Base-by-base conservation (phyloP, 495 filamentous ascomycete genomes). In the Pseudevernia furfuracea region DNA sequence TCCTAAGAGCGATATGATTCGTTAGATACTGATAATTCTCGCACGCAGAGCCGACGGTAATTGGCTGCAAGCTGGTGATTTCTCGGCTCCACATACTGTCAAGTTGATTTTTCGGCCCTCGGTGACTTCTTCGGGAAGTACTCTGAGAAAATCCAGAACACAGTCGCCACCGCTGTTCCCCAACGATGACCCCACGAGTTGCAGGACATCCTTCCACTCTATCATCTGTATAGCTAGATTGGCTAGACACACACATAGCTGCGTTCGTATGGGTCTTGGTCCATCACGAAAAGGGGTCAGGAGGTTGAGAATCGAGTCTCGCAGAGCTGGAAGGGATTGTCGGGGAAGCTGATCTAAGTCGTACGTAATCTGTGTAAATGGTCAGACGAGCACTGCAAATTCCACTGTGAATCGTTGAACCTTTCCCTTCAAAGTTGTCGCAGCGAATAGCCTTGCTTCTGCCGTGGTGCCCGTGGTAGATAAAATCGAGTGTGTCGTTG, bases 21-120 rank as follows among this genome's bases (percentile, higher is more conserved):
- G 76, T 82, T 82, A 82, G 81, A 82, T 63, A 70, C 62, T 73
- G 73, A 67, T 70, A 43, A 64, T 61, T 64, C 48, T 57, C 69
- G 65, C 65, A 68, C 66, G 71, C 66, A 68, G 65, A 58, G 41
- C 58, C 68, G 65, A 61, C 57, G 67, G 61, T 60, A 68, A 66
- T 71, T 74, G 79, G 71, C 79, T 70, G 69, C 64, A 76, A 74
- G 73, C 73, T 75, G 76, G 72, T 77, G 77, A 57, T 71, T 71
- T 74, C 71, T 83, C 81, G 81, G 79, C 81, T 83, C 76, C 79
- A 92, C 91, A 79, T 92, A 96, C 92, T 81, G 89, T 91, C 76
- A 99, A 82, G 82, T 90, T 95, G 83, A 97, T 96, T 80, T 96
- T 97, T 76, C 94, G 90, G 76, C 95, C 94, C 80, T 97, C 94